Conservation (phyloP, 2,329 filamentous ascomycete genomes). For the Laburnicola sp. region DNA sequence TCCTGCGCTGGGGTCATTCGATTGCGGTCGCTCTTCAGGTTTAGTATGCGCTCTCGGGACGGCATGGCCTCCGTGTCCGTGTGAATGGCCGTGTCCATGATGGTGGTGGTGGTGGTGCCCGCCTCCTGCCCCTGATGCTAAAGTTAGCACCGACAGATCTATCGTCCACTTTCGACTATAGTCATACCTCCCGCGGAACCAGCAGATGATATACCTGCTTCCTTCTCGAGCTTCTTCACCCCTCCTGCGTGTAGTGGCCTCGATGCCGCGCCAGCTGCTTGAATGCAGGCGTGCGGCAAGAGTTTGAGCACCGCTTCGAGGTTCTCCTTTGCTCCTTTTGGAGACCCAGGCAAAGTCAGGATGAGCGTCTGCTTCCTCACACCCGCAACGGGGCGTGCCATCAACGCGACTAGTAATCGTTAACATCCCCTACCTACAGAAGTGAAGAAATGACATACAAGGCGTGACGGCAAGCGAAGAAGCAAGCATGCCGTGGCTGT, state of each 20-base stretch:
- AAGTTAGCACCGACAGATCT: constrained; percentile 2
- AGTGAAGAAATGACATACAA: constrained; percentile 64
- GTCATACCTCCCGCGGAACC: constrained; percentile 19
- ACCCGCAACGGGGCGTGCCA: constrained; percentile 91
- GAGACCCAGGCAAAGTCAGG: constrained; percentile 88
- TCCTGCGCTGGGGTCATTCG: constrained; percentile 63
- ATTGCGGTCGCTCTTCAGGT: constrained; percentile 59
- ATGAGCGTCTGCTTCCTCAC: constrained; percentile 80
- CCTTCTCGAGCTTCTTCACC: constrained; percentile 78
- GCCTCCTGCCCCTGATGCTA: constrained; percentile 27
- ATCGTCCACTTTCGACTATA: not conserved
- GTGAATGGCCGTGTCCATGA: constrained; percentile 61
- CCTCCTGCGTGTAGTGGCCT: constrained; percentile 78
- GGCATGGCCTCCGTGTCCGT: constrained; percentile 59
- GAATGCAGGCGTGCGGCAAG: constrained; percentile 92
- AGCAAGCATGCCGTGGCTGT: constrained; percentile 85
- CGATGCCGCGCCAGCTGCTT: constrained; percentile 82
- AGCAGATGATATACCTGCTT: constrained; percentile 62
- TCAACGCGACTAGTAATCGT: constrained; percentile 75
- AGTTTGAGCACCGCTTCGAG: constrained; percentile 84
- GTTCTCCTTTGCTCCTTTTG: constrained; percentile 94
- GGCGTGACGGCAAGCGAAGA: constrained; percentile 83
- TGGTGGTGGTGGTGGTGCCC: constrained; percentile 50
- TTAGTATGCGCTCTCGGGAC: constrained; percentile 69
- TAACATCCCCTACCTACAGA: constrained; percentile 12